Percentiles rank a stretch among this genome's conserved stretches.
These are phyloP conservation scores for Neurospora sp. DNA, from an alignment of 495 filamentous ascomycete species.

Conservation along the genomic window DNA sequence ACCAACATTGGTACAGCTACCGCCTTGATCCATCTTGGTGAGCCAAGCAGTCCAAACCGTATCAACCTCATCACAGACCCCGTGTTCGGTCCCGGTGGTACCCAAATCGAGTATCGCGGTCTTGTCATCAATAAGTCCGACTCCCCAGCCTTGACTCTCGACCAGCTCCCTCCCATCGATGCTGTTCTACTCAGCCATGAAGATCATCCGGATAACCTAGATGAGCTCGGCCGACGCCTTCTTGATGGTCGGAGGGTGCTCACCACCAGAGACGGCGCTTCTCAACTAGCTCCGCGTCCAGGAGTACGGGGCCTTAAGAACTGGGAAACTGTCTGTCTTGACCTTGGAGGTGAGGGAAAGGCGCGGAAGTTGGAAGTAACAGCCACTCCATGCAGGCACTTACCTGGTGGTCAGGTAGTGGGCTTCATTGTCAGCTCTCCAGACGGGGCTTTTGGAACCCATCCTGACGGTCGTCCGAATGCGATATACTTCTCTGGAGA, in stretches of 20 bases:
- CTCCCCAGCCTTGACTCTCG: constrained; percentile 26
- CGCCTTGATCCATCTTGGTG: constrained; percentile 35
- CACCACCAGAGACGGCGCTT: constrained; percentile 40
- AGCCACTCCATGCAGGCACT: constrained; percentile 36
- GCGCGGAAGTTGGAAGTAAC: constrained; percentile 38
- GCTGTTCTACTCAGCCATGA: constrained; percentile 45
- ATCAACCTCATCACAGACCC: constrained; percentile 45
- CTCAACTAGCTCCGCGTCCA: constrained; percentile 31
- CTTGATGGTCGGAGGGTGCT: constrained; percentile 41
- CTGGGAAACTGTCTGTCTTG: constrained; percentile 14
- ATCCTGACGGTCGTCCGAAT: constrained; percentile 31
- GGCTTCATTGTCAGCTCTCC: constrained; percentile 36
- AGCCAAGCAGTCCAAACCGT: constrained; percentile 11
- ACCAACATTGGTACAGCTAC: constrained; percentile 45
- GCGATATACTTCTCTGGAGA: constrained; percentile 48
- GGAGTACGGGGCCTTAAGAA: constrained; percentile 31
- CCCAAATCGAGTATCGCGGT: constrained; percentile 24
- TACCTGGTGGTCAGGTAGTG: constrained; percentile 38
- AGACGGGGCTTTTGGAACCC: constrained; percentile 26
- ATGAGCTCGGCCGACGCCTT: constrained; percentile 27
- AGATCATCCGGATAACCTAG: constrained; percentile 47
- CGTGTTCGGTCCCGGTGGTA: constrained; percentile 39
- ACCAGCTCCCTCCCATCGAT: constrained; percentile 38
- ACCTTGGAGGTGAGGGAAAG: constrained; percentile 6
- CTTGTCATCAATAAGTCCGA: constrained; percentile 22